These are phyloP conservation scores for Fraxinus platypoda DNA, from an alignment of 305 asterid genomes.

Conservation along the genomic window DNA sequence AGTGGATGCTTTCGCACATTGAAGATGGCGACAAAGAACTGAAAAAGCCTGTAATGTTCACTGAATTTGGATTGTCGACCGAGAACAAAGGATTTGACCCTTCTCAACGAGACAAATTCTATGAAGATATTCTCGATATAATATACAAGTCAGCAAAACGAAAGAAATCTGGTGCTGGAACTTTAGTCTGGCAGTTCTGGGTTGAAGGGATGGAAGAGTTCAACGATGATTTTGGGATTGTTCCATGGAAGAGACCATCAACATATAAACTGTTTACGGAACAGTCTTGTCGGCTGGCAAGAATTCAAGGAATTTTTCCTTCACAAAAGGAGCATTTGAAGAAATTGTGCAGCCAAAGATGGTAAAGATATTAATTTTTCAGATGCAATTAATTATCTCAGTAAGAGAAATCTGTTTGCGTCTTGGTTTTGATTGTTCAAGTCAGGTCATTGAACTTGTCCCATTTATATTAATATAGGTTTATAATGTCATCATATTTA, in stretches of 20 bases:
- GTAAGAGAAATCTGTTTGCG: slow-evolving; percentile 15
- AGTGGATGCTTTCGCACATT: slow-evolving; percentile 98
- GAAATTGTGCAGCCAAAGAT: slow-evolving; percentile 46
- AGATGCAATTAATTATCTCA: background rate
- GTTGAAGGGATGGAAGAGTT: slow-evolving; percentile 85
- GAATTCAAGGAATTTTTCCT: slow-evolving; percentile 74
- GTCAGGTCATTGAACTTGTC: slow-evolving; percentile 14
- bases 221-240: slow-evolving; percentile 80
- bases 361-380: slow-evolving; percentile 24
- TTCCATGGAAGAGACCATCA: slow-evolving; percentile 76
- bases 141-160: slow-evolving; percentile 68
- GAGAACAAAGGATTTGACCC: slow-evolving; percentile 71
- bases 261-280: slow-evolving; percentile 64
- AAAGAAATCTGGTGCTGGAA: slow-evolving; percentile 74
- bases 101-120: slow-evolving; percentile 60
- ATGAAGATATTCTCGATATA: slow-evolving; percentile 67
- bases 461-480: slow-evolving; percentile 26
- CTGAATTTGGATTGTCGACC: slow-evolving; percentile 83
- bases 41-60: slow-evolving; percentile 78
- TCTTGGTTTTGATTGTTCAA: slow-evolving; percentile 28
- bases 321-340: slow-evolving; percentile 59
- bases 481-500: slow-evolving; percentile 29
- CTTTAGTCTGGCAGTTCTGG: slow-evolving; percentile 87
- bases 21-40: slow-evolving; percentile 94
- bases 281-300: slow-evolving; percentile 86